Evolutionary conservation across 2,329 filamentous ascomycete genomes (phyloP), one percentile per base, ranked within the genome.

Genomic region (Talaromyces sp.): DNA sequence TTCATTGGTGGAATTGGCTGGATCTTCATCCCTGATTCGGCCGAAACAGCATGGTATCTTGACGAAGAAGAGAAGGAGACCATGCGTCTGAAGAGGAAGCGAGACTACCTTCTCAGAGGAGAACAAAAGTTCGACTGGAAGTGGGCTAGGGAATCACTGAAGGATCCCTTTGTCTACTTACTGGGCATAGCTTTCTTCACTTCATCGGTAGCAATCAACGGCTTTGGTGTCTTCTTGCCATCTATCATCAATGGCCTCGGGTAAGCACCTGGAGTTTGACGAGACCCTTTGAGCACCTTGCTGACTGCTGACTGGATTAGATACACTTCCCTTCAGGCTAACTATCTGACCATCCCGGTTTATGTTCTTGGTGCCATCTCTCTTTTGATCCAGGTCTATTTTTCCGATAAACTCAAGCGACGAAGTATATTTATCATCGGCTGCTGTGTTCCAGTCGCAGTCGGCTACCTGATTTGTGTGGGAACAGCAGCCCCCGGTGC

Each of bases 151-250:
- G 26, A 49, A 10, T 6, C 58, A 7, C 52, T 59, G n/a, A 59
- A 38, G n/a, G 52, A 59, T 51, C 58, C 58, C 1, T 59, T 59
- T 56, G 41, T 59, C 13, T 59, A 51, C 24, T 17, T 59, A 7
- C 52, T 55, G 3, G 58, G 58, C 14, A 51, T 55, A 4, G 52
- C 52, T 2, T 59, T 59, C 29, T 59, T 59, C 17, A 59, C 58
- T 11, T 59, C 52, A 7, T 59, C 58, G 4, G 58, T 59, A 2
- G 58, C 58, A 3, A 59, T 59, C 26, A 59, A 50, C 24, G 58
- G 58, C 19, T 59, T 59, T 19, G 52, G 52, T 19, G 58, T 59
- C 13, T 59, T 59, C 29, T 19, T 59, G n/a, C 58, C 58, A 49
- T 49, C 51, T 27, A 59, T 59, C 26, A 6, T 59, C 41, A 41